Conservation (phyloP, 2,329 filamentous ascomycete genomes). For the Ascochyta koolunga region DNA sequence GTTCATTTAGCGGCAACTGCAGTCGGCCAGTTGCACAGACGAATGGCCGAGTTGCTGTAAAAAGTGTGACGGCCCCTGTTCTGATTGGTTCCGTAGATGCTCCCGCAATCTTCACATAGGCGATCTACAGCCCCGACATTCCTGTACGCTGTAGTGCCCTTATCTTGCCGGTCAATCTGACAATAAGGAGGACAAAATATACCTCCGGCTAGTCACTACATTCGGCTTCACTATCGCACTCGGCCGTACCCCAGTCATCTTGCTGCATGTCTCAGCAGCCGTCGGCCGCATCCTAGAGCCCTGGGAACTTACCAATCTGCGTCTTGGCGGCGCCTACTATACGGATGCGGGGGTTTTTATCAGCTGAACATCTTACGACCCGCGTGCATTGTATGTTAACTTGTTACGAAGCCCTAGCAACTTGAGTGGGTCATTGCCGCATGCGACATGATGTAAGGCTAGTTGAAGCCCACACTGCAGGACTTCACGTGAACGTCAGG, state of each 20-base stretch:
- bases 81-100: conserved; percentile 22
- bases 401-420: neutral
- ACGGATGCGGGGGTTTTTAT: conserved; percentile 14
- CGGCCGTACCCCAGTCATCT: conserved; percentile 10
- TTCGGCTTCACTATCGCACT: conserved; percentile 17
- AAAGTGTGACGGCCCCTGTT: conserved; percentile 3
- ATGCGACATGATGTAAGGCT: conserved; percentile 4
- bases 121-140: conserved; percentile 17
- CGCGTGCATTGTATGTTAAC: neutral
- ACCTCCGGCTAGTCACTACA: neutral
- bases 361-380: conserved; percentile 20
- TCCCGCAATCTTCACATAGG: conserved; percentile 8
- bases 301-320: conserved; percentile 1
- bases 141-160: neutral
- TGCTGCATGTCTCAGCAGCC: conserved; percentile 1
- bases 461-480: neutral
- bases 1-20: conserved; percentile 11
- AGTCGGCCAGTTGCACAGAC: conserved; percentile 22
- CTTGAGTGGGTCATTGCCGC: conserved; percentile 2
- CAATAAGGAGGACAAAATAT: neutral
- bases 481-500: conserved; percentile 1
- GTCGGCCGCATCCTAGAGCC: conserved; percentile 16
- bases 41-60: conserved; percentile 22
- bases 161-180: conserved; percentile 1
- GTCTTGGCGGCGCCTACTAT: conserved; percentile 7